Evolutionary conservation across 2,329 filamentous ascomycete species (phyloP).

Genomic region (Hypomyces rosellus): DNA sequence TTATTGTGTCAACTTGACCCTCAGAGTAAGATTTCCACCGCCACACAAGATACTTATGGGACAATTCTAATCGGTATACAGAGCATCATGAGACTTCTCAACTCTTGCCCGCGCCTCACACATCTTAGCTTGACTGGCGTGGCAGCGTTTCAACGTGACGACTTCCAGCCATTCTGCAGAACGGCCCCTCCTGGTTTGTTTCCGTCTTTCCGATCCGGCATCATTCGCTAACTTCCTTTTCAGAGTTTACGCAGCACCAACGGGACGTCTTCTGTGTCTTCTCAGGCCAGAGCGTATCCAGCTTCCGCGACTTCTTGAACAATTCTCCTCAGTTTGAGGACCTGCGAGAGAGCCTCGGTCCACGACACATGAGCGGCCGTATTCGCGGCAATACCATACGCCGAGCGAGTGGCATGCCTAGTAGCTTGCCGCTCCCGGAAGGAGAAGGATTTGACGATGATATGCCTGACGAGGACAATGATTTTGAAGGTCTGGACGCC

Average conservation of each 20-base stretch:
- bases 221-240: conserved; percentile 18
- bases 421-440: conserved; percentile 14
- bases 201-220: background rate
- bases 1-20: conserved; percentile 81
- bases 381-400: conserved; percentile 11
- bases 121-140: conserved; percentile 94
- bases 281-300: conserved; percentile 74
- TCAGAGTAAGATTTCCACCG: conserved; percentile 54
- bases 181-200: conserved; percentile 66
- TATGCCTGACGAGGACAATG: conserved; percentile 39
- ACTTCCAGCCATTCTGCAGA: conserved; percentile 79
- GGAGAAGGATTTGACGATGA: conserved; percentile 37
- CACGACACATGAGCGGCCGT: conserved; percentile 11
- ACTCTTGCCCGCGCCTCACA: conserved; percentile 85
- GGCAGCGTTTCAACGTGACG: conserved; percentile 78
- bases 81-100: conserved; percentile 86
- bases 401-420: conserved; percentile 14
- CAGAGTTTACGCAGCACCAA: conserved; percentile 93
- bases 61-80: conserved; percentile 32
- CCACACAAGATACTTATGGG: background rate
- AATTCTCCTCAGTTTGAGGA: conserved; percentile 41
- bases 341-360: conserved; percentile 29
- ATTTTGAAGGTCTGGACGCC: conserved; percentile 34
- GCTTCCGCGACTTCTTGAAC: conserved; percentile 74
- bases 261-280: conserved; percentile 97